Evolutionary conservation across 2,329 filamentous ascomycete genomes (phyloP), one percentile per base, ranked within the genome.

Genomic region (Verticillium nonalfalfae): DNA sequence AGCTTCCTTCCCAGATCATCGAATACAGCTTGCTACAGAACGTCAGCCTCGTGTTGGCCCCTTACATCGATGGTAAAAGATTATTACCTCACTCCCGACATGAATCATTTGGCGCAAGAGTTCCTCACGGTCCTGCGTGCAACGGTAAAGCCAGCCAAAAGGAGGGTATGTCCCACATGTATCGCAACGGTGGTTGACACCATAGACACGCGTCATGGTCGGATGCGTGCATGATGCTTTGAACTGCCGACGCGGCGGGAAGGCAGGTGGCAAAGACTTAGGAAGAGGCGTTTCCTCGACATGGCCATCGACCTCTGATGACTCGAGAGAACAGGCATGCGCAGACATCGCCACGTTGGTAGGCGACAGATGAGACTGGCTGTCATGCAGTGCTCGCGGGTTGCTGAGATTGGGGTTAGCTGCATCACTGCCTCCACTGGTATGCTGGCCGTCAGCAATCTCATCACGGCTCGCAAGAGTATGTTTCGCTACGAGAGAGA

Each of bases 111-210:
- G 74, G 55, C 70, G 66, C 26, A 66, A 69, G 62, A 71, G 63
- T 26, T 69, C 69, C 35, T 84, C 79, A 11, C 76, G 76, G 67
- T 93, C 90, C 70, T 90, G 85, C 13, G 81, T 83, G 72, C 91
- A 95, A 62, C 82, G 79, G 72, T 91, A 95, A 26, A 95, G 75
- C 84, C 89, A 95, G 33, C 90, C 89, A 59, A 88, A 79, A 15
- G 79, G 74, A 0, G 88, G 83, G 1, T 73, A 72, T 50, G 75
- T 74, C 45, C 76, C 75, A 68, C 91, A 95, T 31, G 79, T 69
- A 7, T 80, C 74, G 74, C 91, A 95, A 18, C 72, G 69, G 56
- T 78, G 72, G 34, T 78, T 70, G 21, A 74, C 62, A 38, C 81
- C 82, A 67, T 87, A 90, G 55, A 91, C 72, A 34, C 88, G 85